Evolutionary conservation across 805 yeast genomes (phyloP).

Genomic region (Starmerella khaoyaiensis): DNA sequence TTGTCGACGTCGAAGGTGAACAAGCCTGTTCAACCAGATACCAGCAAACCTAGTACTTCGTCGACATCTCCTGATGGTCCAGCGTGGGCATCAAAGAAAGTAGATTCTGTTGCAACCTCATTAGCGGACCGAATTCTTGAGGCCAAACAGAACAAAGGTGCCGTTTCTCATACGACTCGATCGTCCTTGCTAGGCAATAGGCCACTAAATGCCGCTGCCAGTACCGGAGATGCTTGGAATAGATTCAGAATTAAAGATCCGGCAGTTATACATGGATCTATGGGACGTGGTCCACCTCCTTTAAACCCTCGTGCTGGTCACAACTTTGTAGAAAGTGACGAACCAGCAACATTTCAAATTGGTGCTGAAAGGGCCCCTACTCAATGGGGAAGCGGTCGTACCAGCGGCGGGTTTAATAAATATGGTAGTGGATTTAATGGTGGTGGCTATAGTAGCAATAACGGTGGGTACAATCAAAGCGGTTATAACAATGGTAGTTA

Average conservation of each 20-base stretch:
- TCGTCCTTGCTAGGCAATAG: neutral
- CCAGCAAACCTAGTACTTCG: neutral
- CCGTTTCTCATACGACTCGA: neutral
- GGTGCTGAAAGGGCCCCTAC: neutral
- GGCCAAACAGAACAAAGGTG: conserved; percentile 8
- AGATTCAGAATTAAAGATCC: neutral
- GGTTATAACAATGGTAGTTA: too few species aligned
- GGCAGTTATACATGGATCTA: conserved; percentile 15
- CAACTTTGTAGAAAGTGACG: conserved; percentile 2
- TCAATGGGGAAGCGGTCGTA: neutral
- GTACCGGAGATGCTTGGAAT: neutral
- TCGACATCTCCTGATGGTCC: conserved; percentile 1
- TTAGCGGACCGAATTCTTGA: conserved; percentile 13
- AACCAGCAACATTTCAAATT: conserved; percentile 1
- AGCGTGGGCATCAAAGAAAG: conserved; percentile 9
- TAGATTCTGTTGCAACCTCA: conserved; percentile 6
- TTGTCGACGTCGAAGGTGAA: conserved; percentile 4
- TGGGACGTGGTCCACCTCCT: conserved; percentile 13
- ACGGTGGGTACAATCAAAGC: too few species aligned
- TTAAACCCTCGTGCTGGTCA: conserved; percentile 6
- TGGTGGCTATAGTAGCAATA: too few species aligned
- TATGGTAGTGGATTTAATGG: too few species aligned
- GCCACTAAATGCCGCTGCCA: neutral
- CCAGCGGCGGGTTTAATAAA: too few species aligned
- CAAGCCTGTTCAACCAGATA: neutral